Percentiles rank a stretch among this genome's conserved stretches.
Conservation (phyloP, 495 filamentous ascomycete genomes). For the Mytilinidion resinicola region DNA sequence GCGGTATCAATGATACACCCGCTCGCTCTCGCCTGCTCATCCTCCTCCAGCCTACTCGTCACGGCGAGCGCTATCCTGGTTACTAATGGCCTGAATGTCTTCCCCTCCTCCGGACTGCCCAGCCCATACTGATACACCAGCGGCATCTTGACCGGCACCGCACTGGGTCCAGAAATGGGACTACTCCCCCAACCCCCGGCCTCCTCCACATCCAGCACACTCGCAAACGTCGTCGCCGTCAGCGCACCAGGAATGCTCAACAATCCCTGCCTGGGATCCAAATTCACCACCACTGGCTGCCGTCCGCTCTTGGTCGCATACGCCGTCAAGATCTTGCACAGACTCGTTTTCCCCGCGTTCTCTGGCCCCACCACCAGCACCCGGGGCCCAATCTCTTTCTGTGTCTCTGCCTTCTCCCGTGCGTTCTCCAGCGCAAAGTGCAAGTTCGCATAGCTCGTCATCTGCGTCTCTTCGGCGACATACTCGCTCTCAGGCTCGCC, state of each 20-base stretch:
- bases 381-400: slow-evolving; percentile 54
- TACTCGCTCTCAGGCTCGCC: slow-evolving; percentile 65
- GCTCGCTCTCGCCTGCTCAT: slow-evolving; percentile 58
- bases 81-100: slow-evolving; percentile 64
- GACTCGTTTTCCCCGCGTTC: slow-evolving; percentile 76
- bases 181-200: slow-evolving; percentile 71
- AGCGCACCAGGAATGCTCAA: slow-evolving; percentile 78
- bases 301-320: slow-evolving; percentile 72
- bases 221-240: slow-evolving; percentile 73
- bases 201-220: slow-evolving; percentile 81
- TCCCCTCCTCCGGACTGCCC: slow-evolving; percentile 66
- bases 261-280: slow-evolving; percentile 81
- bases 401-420: slow-evolving; percentile 44
- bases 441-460: slow-evolving; percentile 74
- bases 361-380: slow-evolving; percentile 80
- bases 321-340: slow-evolving; percentile 72
- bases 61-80: slow-evolving; percentile 74
- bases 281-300: slow-evolving; percentile 77
- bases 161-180: slow-evolving; percentile 82
- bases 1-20: slow-evolving; percentile 87
- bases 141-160: slow-evolving; percentile 83
- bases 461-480: slow-evolving; percentile 75
- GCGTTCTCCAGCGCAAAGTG: slow-evolving; percentile 76
- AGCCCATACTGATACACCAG: slow-evolving; percentile 87
- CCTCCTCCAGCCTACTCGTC: slow-evolving; percentile 71